These are phyloP conservation scores for Blumeriella jaapii DNA, from an alignment of 2,329 filamentous ascomycete species.

Conservation along the genomic window DNA sequence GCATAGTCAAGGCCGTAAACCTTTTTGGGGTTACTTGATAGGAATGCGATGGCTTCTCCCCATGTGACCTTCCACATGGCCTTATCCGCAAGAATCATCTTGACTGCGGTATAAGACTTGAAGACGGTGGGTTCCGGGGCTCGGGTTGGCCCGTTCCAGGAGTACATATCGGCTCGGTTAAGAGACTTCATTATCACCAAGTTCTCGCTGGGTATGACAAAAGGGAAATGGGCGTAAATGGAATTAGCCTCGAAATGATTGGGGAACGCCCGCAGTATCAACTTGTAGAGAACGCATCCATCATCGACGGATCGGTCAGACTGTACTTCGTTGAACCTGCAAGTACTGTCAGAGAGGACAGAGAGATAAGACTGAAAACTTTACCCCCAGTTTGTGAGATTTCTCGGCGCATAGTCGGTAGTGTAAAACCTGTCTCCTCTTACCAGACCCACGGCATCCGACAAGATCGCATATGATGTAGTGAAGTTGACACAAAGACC, in stretches of 20 bases:
- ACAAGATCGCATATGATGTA: slow-evolving; percentile 43
- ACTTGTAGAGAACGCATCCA: slow-evolving; percentile 76
- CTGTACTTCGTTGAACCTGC: slow-evolving; percentile 41
- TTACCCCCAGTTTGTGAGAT: slow-evolving; percentile 78
- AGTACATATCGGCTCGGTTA: slow-evolving; percentile 56
- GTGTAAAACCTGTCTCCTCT: slow-evolving; percentile 48
- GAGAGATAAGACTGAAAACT: slow-evolving; percentile 32
- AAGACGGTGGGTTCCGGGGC: slow-evolving; percentile 42
- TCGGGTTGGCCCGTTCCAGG: slow-evolving; percentile 49
- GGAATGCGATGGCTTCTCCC: slow-evolving; percentile 49
- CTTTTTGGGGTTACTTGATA: slow-evolving; percentile 42
- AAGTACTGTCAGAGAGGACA: background rate
- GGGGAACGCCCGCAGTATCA: slow-evolving; percentile 70
- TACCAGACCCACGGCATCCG: slow-evolving; percentile 47
- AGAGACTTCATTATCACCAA: slow-evolving; percentile 56
- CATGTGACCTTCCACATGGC: slow-evolving; percentile 53
- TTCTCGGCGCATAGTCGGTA: slow-evolving; percentile 40
- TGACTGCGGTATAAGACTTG: slow-evolving; percentile 48
- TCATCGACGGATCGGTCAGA: slow-evolving; percentile 67
- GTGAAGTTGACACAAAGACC: slow-evolving; percentile 43
- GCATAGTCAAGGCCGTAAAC: slow-evolving; percentile 46
- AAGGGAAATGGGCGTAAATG: slow-evolving; percentile 50
- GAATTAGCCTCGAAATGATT: slow-evolving; percentile 68
- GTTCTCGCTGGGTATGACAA: slow-evolving; percentile 62
- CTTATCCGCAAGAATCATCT: slow-evolving; percentile 46